Evolutionary conservation across 768 basidiomycete species (phyloP).

Genomic region (Collybia sp.): DNA sequence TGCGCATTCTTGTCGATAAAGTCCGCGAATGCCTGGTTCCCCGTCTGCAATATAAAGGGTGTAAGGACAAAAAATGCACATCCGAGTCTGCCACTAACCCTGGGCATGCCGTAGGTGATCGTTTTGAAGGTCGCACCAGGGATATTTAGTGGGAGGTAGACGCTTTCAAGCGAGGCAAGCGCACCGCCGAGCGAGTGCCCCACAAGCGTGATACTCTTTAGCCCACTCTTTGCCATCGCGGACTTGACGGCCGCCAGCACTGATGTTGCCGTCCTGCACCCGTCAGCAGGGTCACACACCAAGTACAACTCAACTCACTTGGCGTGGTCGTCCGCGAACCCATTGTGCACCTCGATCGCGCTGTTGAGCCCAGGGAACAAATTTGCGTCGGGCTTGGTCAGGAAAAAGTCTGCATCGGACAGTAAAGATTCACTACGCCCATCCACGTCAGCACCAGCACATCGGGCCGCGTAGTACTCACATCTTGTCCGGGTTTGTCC

Average conservation of each 20-base stretch:
- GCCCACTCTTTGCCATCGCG: too few species aligned
- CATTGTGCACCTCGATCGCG: constrained; percentile 36
- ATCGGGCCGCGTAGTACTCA: constrained; percentile 9
- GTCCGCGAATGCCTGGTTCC: constrained; percentile 56
- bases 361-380: constrained; percentile 48
- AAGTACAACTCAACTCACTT: constrained; percentile 17
- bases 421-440: constrained; percentile 27
- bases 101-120: constrained; percentile 17
- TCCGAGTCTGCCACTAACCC: constrained; percentile 6
- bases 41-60: constrained; percentile 23
- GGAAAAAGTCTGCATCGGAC: constrained; percentile 35
- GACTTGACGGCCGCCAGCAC: too few species aligned
- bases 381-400: constrained; percentile 24
- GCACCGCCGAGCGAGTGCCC: constrained; percentile 12
- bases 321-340: constrained; percentile 42
- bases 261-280: too few species aligned
- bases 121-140: constrained; percentile 13
- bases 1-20: constrained; percentile 42
- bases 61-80: background rate
- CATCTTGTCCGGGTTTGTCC: constrained; percentile 33
- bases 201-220: background rate
- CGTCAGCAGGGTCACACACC: too few species aligned
- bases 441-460: background rate
- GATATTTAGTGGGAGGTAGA: constrained; percentile 20
- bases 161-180: constrained; percentile 16